Percentiles rank a stretch among this genome's conserved stretches.
These are phyloP conservation scores for Prunus mira DNA, from an alignment of 306 rosid genomes.

Conservation along the genomic window DNA sequence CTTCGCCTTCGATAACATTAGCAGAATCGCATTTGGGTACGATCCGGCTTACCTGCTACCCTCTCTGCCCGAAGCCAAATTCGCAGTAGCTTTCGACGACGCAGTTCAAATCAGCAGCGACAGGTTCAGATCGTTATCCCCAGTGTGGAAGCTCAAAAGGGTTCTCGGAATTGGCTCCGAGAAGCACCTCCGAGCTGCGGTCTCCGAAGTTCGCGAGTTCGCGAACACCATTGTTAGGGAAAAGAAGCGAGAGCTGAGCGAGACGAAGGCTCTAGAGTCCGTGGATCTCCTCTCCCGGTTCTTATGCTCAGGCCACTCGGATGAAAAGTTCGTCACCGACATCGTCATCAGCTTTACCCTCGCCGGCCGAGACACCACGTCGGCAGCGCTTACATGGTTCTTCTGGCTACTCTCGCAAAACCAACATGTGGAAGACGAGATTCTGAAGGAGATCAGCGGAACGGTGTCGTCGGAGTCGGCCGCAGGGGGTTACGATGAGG, in stretches of 20 bases:
- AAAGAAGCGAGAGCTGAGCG: slow-evolving; percentile 28
- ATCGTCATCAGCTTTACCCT: slow-evolving; percentile 59
- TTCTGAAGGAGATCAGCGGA: slow-evolving; percentile 33
- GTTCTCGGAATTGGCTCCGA: slow-evolving; percentile 44
- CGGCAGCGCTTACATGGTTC: too few species aligned
- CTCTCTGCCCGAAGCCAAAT: slow-evolving; percentile 39
- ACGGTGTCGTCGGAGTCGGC: slow-evolving; percentile 4
- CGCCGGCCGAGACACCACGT: slow-evolving; percentile 46
- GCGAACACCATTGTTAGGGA: slow-evolving; percentile 23
- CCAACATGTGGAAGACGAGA: slow-evolving; percentile 35
- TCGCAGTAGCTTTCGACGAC: slow-evolving; percentile 56
- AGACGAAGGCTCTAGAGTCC: too few species aligned
- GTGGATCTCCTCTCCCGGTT: too few species aligned
- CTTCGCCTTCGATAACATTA: slow-evolving; percentile 68
- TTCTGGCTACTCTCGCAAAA: slow-evolving; percentile 26
- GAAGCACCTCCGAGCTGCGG: slow-evolving; percentile 16
- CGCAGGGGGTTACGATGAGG: slow-evolving; percentile 31
- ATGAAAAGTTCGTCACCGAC: slow-evolving; percentile 45
- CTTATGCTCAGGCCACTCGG: slow-evolving; percentile 40
- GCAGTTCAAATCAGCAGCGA: slow-evolving; percentile 29
- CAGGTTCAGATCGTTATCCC: slow-evolving; percentile 21
- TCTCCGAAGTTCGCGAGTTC: too few species aligned
- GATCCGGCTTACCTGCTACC: slow-evolving; percentile 61
- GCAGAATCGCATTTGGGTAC: slow-evolving; percentile 61
- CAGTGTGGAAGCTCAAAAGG: slow-evolving; percentile 45